phyloP scores from a whole-genome alignment of 306 rosid genomes.

The Cucurbita pepo region DNA sequence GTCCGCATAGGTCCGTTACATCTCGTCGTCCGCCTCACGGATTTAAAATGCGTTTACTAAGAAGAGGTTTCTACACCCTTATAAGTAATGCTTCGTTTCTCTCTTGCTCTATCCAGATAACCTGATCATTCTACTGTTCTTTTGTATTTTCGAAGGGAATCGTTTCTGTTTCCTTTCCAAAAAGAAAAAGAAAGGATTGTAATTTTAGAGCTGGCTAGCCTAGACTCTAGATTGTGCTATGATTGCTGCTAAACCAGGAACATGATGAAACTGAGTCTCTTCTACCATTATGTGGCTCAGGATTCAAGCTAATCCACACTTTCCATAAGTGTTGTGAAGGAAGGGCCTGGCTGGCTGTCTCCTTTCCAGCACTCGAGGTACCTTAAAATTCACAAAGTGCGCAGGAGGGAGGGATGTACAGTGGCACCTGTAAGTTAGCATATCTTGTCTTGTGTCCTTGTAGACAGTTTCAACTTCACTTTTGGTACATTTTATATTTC shows the following conservation, averaged over 20 bases:
- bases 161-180: neutral
- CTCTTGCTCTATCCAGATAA: neutral
- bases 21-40: no score
- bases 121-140: neutral
- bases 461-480: conserved; percentile 10
- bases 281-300: neutral
- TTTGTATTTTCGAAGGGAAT: neutral
- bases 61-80: no score
- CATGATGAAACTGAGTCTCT: neutral
- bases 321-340: neutral
- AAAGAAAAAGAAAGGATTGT: neutral
- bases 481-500: neutral
- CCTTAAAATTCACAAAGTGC: conserved; percentile 9
- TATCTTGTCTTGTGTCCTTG: conserved; percentile 10
- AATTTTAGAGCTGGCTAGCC: neutral
- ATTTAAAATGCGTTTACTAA: no score
- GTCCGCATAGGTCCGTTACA: no score
- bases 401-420: neutral
- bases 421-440: conserved; percentile 8
- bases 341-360: conserved; percentile 4
- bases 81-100: no score
- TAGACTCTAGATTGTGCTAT: neutral
- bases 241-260: neutral
- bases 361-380: conserved; percentile 13
- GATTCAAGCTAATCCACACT: neutral